Conservation (phyloP, 495 filamentous ascomycete species). For the Hypomontagnella submonticulosa region DNA sequence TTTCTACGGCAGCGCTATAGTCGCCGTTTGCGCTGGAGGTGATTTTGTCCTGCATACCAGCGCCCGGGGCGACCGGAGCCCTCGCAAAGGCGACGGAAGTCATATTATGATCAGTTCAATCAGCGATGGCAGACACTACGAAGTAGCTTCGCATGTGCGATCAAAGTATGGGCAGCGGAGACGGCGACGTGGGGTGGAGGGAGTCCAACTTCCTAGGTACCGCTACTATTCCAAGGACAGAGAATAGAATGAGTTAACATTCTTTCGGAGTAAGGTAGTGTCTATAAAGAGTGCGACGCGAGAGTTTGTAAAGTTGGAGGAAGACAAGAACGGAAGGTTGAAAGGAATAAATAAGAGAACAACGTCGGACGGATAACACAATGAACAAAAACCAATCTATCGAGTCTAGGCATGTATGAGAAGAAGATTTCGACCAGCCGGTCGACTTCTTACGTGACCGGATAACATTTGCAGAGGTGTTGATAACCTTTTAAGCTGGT, state of each 20-base stretch:
- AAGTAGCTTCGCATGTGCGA: not conserved
- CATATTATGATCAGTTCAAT: constrained; percentile 29
- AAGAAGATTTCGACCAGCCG: constrained; percentile 29
- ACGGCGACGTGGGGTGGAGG: not conserved
- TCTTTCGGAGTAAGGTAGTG: constrained; percentile 34
- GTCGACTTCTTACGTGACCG: constrained; percentile 6
- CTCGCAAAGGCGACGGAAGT: constrained; percentile 38
- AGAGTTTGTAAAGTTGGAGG: constrained; percentile 22
- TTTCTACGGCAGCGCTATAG: not conserved
- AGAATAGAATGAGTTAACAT: constrained; percentile 42
- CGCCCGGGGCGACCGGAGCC: constrained; percentile 12
- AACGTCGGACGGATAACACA: constrained; percentile 13
- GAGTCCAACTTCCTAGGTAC: constrained; percentile 40
- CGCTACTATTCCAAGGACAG: constrained; percentile 26
- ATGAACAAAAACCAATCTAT: constrained; percentile 13
- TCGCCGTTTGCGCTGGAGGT: not conserved
- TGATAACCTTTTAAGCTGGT: not conserved
- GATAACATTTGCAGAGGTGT: constrained; percentile 26
- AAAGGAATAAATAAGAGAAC: constrained; percentile 34
- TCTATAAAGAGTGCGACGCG: constrained; percentile 32
- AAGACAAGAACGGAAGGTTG: constrained; percentile 43
- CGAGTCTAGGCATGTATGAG: constrained; percentile 22
- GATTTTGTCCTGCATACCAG: constrained; percentile 15
- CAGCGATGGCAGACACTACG: not conserved
- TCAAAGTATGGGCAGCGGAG: not conserved